Percentiles rank a stretch among this genome's conserved stretches.
Evolutionary conservation across 2,329 filamentous ascomycete genomes (phyloP).

Genomic region (Verticillium klebahnii): DNA sequence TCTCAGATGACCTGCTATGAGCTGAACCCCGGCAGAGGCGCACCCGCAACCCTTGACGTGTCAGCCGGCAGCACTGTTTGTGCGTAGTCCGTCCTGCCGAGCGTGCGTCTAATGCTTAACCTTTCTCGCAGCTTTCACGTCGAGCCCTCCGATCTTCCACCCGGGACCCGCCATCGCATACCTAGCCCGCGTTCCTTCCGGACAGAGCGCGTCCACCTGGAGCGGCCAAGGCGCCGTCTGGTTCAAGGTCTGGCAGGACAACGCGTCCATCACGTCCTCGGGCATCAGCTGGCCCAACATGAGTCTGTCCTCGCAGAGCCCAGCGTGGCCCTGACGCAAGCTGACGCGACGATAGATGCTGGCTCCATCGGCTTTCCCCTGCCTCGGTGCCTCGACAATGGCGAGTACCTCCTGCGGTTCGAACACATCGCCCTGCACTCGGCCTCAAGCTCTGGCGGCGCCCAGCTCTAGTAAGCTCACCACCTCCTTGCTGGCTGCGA

Average conservation of each 20-base stretch:
- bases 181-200: constrained; percentile 29
- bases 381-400: constrained; percentile 38
- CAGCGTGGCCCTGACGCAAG: too few species aligned
- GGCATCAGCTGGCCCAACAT: constrained; percentile 30
- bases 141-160: constrained; percentile 30
- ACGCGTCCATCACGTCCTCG: constrained; percentile 27
- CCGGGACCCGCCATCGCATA: constrained; percentile 31
- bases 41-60: constrained; percentile 33
- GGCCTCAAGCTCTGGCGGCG: constrained; percentile 33
- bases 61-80: constrained; percentile 16
- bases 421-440: constrained; percentile 45
- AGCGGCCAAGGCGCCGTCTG: constrained; percentile 26
- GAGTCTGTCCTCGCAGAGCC: constrained; percentile 2
- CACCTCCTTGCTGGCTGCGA: background rate
- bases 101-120: background rate
- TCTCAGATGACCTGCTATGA: constrained; percentile 48
- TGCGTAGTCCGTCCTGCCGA: constrained; percentile 8
- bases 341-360: background rate
- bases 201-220: constrained; percentile 24
- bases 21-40: constrained; percentile 32
- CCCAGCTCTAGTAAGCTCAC: constrained; percentile 33
- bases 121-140: constrained; percentile 23
- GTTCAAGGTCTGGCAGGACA: constrained; percentile 33
- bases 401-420: constrained; percentile 43
- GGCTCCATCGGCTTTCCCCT: constrained; percentile 30